A percentile compares a stretch with the other conserved stretches of the same genome.
Evolutionary conservation across 164 flowering plant species (phyloP).

Genomic region (Vitis rupestris): DNA sequence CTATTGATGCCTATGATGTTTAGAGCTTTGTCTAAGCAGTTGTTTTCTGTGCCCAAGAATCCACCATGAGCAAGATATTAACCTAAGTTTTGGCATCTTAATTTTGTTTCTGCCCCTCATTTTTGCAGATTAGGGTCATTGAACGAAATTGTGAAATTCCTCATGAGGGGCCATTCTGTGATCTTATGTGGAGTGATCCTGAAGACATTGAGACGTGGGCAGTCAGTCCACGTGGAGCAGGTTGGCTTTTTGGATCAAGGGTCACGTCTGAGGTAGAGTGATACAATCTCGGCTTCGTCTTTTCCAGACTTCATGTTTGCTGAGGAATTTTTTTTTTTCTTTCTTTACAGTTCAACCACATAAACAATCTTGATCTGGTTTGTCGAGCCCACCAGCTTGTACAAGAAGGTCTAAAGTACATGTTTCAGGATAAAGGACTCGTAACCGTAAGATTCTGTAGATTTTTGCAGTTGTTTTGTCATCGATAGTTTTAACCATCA

Average conservation of each 20-base stretch:
- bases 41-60: too few relatives aligned
- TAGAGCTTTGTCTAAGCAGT: too few relatives aligned
- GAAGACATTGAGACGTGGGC: slow-evolving; percentile 99
- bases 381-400: slow-evolving; percentile 99
- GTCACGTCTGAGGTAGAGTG: slow-evolving; percentile 86
- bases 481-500: too few relatives aligned
- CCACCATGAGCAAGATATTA: too few relatives aligned
- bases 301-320: background rate
- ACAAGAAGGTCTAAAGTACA: slow-evolving; percentile 98
- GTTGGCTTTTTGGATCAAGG: slow-evolving; percentile 99
- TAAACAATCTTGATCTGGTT: slow-evolving; percentile 91
- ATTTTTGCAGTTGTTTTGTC: background rate
- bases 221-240: slow-evolving; percentile 99
- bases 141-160: slow-evolving; percentile 98
- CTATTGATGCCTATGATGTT: too few relatives aligned
- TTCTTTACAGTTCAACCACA: slow-evolving; percentile 82
- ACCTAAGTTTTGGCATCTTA: too few relatives aligned
- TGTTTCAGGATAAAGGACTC: slow-evolving; percentile 99
- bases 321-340: background rate
- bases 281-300: background rate
- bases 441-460: slow-evolving; percentile 67
- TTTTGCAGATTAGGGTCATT: slow-evolving; percentile 80
- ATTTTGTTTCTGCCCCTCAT: background rate
- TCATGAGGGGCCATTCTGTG: slow-evolving; percentile 99
- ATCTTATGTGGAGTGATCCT: slow-evolving; percentile 99